phyloP scores from a whole-genome alignment of 805 yeast genomes.

The Tetrapisispora namnaoensis region DNA sequence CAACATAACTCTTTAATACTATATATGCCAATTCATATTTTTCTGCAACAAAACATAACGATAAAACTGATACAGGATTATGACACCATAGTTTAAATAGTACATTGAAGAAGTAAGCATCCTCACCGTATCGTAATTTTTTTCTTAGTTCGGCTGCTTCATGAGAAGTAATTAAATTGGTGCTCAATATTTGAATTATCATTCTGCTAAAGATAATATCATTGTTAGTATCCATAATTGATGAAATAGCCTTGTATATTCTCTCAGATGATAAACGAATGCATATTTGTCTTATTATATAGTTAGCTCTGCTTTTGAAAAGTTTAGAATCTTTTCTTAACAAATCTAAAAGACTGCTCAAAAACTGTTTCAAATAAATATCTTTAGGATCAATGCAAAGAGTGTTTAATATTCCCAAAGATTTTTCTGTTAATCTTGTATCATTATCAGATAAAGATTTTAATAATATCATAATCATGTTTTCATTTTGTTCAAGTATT shows the following conservation, averaged over 20 bases:
- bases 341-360: slow-evolving; percentile 56
- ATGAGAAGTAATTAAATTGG: slow-evolving; percentile 75
- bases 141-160: slow-evolving; percentile 65
- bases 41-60: slow-evolving; percentile 77
- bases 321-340: slow-evolving; percentile 62
- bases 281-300: slow-evolving; percentile 76
- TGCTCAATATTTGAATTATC: slow-evolving; percentile 80
- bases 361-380: slow-evolving; percentile 63
- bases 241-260: slow-evolving; percentile 71
- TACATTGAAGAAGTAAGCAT: slow-evolving; percentile 59
- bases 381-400: slow-evolving; percentile 41
- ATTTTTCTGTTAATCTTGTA: slow-evolving; percentile 21
- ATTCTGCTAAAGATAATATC: slow-evolving; percentile 65
- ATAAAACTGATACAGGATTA: slow-evolving; percentile 79
- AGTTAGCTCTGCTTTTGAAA: slow-evolving; percentile 66
- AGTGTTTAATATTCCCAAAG: slow-evolving; percentile 21
- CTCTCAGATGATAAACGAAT: slow-evolving; percentile 71
- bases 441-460: slow-evolving; percentile 56
- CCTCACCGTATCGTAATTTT: slow-evolving; percentile 58
- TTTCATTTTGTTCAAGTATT: slow-evolving; percentile 45
- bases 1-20: slow-evolving; percentile 72
- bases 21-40: slow-evolving; percentile 80
- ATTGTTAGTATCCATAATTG: slow-evolving; percentile 50
- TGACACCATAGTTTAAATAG: slow-evolving; percentile 87
- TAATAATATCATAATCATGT: slow-evolving; percentile 66